phyloP scores from a whole-genome alignment of 2,329 filamentous ascomycete genomes.

The Microdochium trichocladiopsis region DNA sequence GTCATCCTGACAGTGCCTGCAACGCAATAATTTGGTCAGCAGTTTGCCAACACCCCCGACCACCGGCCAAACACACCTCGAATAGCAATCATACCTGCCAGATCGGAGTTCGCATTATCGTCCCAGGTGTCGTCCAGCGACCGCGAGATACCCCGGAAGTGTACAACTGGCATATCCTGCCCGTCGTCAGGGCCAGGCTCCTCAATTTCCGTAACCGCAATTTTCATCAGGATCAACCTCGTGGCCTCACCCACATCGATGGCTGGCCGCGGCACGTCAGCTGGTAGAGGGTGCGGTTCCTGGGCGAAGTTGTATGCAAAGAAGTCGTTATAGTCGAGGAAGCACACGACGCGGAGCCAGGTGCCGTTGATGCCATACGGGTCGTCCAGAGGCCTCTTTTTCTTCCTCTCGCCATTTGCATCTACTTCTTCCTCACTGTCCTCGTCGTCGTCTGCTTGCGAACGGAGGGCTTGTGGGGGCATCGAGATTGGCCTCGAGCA shows the following conservation, averaged over 20 bases:
- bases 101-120: slow-evolving; percentile 59
- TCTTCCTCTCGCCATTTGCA: slow-evolving; percentile 21
- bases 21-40: not conserved
- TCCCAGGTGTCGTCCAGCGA: slow-evolving; percentile 60
- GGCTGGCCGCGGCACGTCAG: slow-evolving; percentile 38
- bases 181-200: slow-evolving; percentile 50
- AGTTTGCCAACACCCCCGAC: not conserved
- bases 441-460: not conserved
- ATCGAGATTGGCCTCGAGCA: slow-evolving; percentile 1
- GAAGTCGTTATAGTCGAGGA: slow-evolving; percentile 64
- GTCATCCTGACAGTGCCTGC: slow-evolving; percentile 59
- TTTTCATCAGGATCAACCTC: slow-evolving; percentile 61
- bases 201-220: slow-evolving; percentile 55
- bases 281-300: slow-evolving; percentile 25
- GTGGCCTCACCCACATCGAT: slow-evolving; percentile 60
- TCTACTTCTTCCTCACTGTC: not conserved
- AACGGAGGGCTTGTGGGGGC: not conserved
- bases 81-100: slow-evolving; percentile 43
- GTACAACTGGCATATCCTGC: slow-evolving; percentile 54
- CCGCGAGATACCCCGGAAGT: slow-evolving; percentile 57
- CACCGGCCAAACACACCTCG: slow-evolving; percentile 15
- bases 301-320: slow-evolving; percentile 65
- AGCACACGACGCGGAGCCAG: slow-evolving; percentile 57
- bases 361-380: slow-evolving; percentile 66
- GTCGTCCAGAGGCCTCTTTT: slow-evolving; percentile 47